Evolutionary conservation across 1,139 yeast species (phyloP).

Genomic region (Taiozyma sp.): DNA sequence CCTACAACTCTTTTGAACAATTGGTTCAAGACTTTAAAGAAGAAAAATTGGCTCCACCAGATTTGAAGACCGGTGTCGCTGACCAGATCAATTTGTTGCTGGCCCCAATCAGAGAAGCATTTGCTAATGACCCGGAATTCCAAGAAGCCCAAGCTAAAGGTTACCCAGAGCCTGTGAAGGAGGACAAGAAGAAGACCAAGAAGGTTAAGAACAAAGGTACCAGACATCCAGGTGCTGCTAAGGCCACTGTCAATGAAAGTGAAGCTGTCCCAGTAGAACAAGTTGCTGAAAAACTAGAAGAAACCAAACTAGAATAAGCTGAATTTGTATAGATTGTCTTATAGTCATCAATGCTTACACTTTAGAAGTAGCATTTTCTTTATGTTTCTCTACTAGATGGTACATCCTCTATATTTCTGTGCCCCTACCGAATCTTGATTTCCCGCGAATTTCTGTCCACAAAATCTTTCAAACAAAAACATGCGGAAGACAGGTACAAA

Average conservation of each 20-base stretch:
- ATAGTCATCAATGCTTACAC: background rate
- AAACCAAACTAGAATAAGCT: background rate
- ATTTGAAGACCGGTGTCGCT: constrained; percentile 87
- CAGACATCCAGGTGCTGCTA: constrained; percentile 63
- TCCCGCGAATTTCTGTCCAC: background rate
- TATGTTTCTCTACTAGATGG: too few species aligned
- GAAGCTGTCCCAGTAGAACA: constrained; percentile 22
- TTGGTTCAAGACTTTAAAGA: constrained; percentile 67
- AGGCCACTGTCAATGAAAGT: constrained; percentile 16
- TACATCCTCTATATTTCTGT: too few species aligned
- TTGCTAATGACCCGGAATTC: constrained; percentile 57
- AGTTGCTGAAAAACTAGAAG: constrained; percentile 25
- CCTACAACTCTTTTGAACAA: constrained; percentile 62
- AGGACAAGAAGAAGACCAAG: constrained; percentile 58
- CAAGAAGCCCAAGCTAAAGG: constrained; percentile 72
- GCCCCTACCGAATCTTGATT: background rate
- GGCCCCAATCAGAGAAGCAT: constrained; percentile 79
- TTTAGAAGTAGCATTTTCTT: background rate
- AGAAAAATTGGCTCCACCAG: constrained; percentile 83
- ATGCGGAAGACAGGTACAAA: background rate
- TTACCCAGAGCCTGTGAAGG: constrained; percentile 70
- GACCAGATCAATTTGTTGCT: constrained; percentile 75
- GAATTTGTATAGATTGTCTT: background rate
- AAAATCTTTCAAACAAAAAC: background rate
- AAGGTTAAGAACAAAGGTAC: constrained; percentile 84